These are phyloP conservation scores for Xylariaceae sp. DNA, from an alignment of 2,329 filamentous ascomycete species.

Conservation along the genomic window DNA sequence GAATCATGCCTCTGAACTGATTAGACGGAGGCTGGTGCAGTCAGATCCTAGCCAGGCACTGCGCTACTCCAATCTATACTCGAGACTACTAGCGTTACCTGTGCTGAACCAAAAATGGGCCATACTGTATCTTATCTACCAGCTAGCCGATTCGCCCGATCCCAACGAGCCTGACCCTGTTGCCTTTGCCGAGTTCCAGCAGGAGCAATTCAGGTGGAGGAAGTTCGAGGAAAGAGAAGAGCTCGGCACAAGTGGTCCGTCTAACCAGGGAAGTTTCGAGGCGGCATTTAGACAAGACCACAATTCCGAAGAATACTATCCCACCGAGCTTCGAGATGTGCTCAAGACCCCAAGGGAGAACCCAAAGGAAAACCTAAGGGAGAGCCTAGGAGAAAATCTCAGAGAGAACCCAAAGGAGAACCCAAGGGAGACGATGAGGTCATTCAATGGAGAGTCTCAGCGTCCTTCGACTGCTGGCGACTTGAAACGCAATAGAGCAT, in stretches of 20 bases:
- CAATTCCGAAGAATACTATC: constrained; percentile 26
- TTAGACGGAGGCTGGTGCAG: constrained; percentile 83
- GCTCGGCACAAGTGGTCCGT: constrained; percentile 27
- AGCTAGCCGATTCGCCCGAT: constrained; percentile 71
- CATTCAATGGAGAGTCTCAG: constrained; percentile 24
- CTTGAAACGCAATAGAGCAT: constrained; percentile 35
- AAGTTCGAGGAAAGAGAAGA: constrained; percentile 24
- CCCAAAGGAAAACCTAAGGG: too few relatives aligned
- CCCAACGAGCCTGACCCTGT: constrained; percentile 50
- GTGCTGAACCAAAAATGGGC: constrained; percentile 96
- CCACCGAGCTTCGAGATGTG: constrained; percentile 36
- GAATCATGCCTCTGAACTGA: constrained; percentile 89
- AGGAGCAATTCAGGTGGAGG: constrained; percentile 30
- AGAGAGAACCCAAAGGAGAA: too few relatives aligned
- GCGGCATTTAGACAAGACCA: constrained; percentile 15
- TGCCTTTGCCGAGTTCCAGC: constrained; percentile 37
- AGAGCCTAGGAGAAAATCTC: too few relatives aligned
- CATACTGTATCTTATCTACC: constrained; percentile 88
- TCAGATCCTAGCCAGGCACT: constrained; percentile 78
- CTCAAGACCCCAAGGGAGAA: constrained; percentile 29
- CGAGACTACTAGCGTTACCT: constrained; percentile 83
- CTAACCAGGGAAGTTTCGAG: constrained; percentile 23
- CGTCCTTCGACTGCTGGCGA: constrained; percentile 26
- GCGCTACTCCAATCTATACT: constrained; percentile 88
- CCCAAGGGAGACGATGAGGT: constrained; percentile 21